These are phyloP conservation scores for Euphorbia tirucalli DNA, from an alignment of 345 rosid species.

Conservation along the genomic window DNA sequence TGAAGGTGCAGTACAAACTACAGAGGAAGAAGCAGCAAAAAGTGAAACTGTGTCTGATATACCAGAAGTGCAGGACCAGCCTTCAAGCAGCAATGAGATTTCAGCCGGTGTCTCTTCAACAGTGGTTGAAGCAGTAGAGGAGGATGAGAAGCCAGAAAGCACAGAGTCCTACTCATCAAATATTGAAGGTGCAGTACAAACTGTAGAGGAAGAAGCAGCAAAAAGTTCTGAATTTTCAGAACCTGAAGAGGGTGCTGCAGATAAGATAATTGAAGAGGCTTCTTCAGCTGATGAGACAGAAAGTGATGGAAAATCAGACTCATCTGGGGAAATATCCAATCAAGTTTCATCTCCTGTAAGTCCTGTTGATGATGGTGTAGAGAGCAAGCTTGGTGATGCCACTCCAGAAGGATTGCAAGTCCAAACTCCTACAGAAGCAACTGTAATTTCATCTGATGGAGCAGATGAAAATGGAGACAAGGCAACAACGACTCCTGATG, in stretches of 20 bases:
- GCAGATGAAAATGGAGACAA: conserved; percentile 34
- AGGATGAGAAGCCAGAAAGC: conserved; percentile 16
- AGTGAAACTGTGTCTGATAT: conserved; percentile 31
- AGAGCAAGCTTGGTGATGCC: conserved; percentile 22
- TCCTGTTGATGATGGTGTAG: conserved; percentile 32
- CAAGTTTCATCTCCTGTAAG: conserved; percentile 40
- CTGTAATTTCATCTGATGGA: no score
- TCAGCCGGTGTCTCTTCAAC: conserved; percentile 19
- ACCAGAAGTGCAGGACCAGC: conserved; percentile 30
- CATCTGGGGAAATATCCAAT: conserved; percentile 38
- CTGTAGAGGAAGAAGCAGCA: conserved; percentile 20
- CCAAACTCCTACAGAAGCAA: conserved; percentile 24
- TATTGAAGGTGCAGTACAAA: conserved; percentile 16
- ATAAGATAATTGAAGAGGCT: conserved; percentile 27
- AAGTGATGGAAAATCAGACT: conserved; percentile 17
- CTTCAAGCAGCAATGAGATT: conserved; percentile 14
- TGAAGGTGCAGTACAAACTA: conserved; percentile 22
- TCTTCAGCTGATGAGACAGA: conserved; percentile 27
- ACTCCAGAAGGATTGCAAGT: conserved; percentile 31
- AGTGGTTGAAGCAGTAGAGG: conserved; percentile 21
- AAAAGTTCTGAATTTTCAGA: conserved; percentile 24
- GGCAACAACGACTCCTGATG: conserved; percentile 32
- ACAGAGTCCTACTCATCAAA: conserved; percentile 15
- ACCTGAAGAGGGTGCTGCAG: conserved; percentile 27
- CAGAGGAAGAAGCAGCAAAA: conserved; percentile 14